phyloP scores from a whole-genome alignment of 192 early-diverging fungal species.

The Bifiguratus adelaidae region DNA sequence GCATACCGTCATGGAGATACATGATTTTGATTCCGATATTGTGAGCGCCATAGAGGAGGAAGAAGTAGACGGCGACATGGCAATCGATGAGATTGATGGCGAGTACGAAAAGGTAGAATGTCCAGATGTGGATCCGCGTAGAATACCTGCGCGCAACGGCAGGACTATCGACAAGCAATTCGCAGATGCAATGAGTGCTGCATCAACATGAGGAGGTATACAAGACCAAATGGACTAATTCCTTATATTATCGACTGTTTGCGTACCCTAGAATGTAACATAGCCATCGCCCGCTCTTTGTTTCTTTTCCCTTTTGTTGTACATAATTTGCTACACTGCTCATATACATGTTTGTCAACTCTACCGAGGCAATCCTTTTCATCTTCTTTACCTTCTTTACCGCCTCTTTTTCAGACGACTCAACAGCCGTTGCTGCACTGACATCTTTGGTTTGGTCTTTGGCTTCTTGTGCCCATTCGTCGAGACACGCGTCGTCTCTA shows the following conservation, averaged over 20 bases:
- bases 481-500: background rate
- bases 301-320: background rate
- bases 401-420: constrained; percentile 4
- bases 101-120: background rate
- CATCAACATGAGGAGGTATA: too few species aligned
- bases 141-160: background rate
- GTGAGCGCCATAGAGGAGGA: constrained; percentile 1
- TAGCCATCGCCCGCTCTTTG: background rate
- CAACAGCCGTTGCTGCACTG: constrained; percentile 14
- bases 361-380: too few species aligned
- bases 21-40: constrained; percentile 20
- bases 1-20: constrained; percentile 23
- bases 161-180: background rate
- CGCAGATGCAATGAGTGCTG: too few species aligned
- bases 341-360: too few species aligned
- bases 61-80: background rate
- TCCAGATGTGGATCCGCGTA: background rate
- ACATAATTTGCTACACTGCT: too few species aligned
- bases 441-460: background rate
- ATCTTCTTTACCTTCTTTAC: too few species aligned
- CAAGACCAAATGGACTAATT: background rate
- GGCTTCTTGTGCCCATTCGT: background rate
- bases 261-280: background rate
- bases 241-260: background rate
- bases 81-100: background rate